phyloP scores from a whole-genome alignment of 2,329 filamentous ascomycete species.

The Bimuria novae-zelandiae region DNA sequence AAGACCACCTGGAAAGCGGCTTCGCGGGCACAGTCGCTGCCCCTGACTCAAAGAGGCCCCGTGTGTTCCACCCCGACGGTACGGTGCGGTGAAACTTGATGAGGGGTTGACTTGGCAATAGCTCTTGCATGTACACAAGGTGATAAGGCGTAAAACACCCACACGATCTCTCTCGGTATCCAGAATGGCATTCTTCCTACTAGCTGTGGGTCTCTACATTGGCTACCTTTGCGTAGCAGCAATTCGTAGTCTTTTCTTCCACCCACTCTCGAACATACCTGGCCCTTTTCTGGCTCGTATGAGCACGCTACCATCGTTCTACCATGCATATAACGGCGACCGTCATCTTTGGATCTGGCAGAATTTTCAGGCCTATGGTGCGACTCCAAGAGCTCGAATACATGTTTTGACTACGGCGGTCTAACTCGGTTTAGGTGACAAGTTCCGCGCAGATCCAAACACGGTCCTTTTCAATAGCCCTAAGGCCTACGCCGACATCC shows the following conservation, averaged over 20 bases:
- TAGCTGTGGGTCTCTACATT: not conserved
- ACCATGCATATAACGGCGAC: constrained; percentile 19
- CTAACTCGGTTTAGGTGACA: constrained; percentile 7
- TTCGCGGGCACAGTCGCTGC: not conserved
- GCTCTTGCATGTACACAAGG: not conserved
- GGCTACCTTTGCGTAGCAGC: not conserved
- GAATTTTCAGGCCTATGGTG: constrained; percentile 18
- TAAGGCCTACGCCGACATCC: constrained; percentile 9
- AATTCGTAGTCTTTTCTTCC: constrained; percentile 18
- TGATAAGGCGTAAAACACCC: not conserved
- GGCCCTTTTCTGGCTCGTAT: constrained; percentile 14
- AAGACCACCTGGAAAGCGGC: too few relatives aligned
- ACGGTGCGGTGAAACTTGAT: not conserved
- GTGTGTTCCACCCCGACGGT: not conserved
- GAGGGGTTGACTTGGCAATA: not conserved
- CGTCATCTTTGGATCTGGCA: constrained; percentile 20
- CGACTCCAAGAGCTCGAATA: not conserved
- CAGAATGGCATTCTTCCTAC: not conserved
- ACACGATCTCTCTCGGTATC: not conserved
- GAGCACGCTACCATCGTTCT: constrained; percentile 12
- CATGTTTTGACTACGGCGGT: not conserved
- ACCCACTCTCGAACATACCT: constrained; percentile 12
- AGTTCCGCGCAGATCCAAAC: constrained; percentile 14
- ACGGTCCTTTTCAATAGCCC: constrained; percentile 12
- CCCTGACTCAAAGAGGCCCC: not conserved